Evolutionary conservation across 2,329 filamentous ascomycete species (phyloP), one percentile per base, ranked within the genome.

Genomic region (Colletotrichum graminicola): DNA sequence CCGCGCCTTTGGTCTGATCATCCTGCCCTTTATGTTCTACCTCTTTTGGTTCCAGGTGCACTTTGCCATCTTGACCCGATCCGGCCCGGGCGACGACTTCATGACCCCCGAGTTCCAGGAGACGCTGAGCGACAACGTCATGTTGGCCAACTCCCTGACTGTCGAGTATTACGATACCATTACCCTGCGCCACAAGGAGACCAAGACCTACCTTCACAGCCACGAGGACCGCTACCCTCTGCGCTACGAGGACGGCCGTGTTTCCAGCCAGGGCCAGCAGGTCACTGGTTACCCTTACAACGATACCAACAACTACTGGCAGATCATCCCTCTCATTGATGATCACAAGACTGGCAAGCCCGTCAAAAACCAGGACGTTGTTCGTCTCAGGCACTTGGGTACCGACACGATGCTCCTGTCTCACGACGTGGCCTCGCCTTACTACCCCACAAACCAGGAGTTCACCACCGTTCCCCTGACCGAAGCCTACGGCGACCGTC

Each of bases 11-110:
- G 95, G 93, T 18, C 86, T 99, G 67, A 94, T 98, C 76, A 80
- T 97, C 75, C 89, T 98, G 75, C 96, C 96, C 18, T 98, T 99
- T 87, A 87, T 98, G 78, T 97, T 99, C 83, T 99, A 99, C 83
- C 89, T 99, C 57, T 98, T 99, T 88, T 99, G 96, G 96, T 99
- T 99, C 91, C 96, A 99, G 87, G 95, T 99, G 39, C 96, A 99
- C 84, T 99, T 99, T 81, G 88, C 94, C 55, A 94, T 99, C 77
- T 88, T 99, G 73, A 92, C 85, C 75, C 89, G 92, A 72, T 98
- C 96, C 63, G 96, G 96, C 45, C 95, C 96, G 55, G 96, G 96
- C 65, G 96, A 99, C 79, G 95, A 98, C 78, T 99, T 99, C 84
- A 99, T 99, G 96, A 94, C 93, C 5, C 96, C 96, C 1, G 94